Base-by-base conservation (phyloP, 2,329 filamentous ascomycete genomes). In the Monosporascus sp. region DNA sequence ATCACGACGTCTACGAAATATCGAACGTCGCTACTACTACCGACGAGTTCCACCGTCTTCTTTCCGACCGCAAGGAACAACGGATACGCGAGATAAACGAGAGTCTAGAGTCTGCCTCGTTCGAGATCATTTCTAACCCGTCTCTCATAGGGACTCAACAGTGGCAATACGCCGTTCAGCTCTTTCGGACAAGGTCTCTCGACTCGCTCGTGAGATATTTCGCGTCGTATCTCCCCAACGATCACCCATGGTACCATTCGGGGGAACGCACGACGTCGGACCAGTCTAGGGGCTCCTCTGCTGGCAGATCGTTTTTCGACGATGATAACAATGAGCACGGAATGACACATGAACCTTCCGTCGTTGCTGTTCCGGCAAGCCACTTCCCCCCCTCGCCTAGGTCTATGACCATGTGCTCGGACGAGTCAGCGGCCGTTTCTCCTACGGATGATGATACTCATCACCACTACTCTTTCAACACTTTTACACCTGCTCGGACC, bases 191-290 rank as follows among this genome's bases (percentile, higher is more conserved):
- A 9, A 78, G 73, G 61, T 83, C 80, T 2, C 76, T 83, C 52
- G 81, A 84, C 66, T 83, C 81, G 19, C 78, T 84, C 56, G 78
- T 84, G 56, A 74, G 80, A 58, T 83, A 81, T 64, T 84, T 83
- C 66, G 73, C 79, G 20, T 83, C 79, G 48, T 84, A 84, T 58
- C 75, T 84, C 7, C 80, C 81, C 26, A 69, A 76, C 11, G 71
- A 76, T 56, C 77, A 80, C 54, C 65, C 73, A 2, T 77, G 74
- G 68, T 70, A 76, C 52, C 66, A 56, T 1, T 51, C 46, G 9
- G 24, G 20, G 5, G 66, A 41, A 55, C 62, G 22, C 46, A 60
- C 38, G 68, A 69, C 56, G 67, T 72, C 58, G 69, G 69, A 70
- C 59, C 65, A 61, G 22, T 54, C 61, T 22, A 54, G 55, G 51